A percentile compares a stretch with the other conserved stretches of the same genome.
Evolutionary conservation across 768 basidiomycete genomes (phyloP).

Genomic region (Tubosaeta sp.): DNA sequence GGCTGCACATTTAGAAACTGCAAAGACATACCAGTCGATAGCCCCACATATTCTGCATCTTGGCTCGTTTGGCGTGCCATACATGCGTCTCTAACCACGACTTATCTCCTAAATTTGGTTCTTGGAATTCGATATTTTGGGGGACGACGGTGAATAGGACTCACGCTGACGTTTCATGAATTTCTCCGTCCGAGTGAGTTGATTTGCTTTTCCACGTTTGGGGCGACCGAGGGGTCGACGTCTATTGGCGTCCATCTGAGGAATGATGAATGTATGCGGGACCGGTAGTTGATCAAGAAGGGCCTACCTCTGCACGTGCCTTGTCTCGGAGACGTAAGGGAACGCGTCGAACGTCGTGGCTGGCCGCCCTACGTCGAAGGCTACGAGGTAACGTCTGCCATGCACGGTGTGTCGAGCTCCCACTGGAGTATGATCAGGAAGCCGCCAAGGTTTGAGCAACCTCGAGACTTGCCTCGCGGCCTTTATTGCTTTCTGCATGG

Average conservation of each 20-base stretch:
- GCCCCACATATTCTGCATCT: conserved; percentile 92
- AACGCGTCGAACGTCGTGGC: conserved; percentile 89
- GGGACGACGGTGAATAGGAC: conserved; percentile 3
- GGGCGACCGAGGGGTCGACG: conserved; percentile 43
- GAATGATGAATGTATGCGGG: conserved; percentile 28
- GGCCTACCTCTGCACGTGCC: conserved; percentile 73
- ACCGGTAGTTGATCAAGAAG: neutral
- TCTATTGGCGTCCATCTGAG: conserved; percentile 51
- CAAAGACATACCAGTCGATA: conserved; percentile 64
- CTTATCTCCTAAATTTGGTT: conserved; percentile 59
- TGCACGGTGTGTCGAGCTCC: conserved; percentile 68
- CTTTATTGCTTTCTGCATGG: conserved; percentile 87
- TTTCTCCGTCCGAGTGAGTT: conserved; percentile 51
- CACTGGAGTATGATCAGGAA: conserved; percentile 36
- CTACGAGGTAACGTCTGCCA: conserved; percentile 95
- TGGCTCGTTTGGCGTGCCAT: conserved; percentile 97
- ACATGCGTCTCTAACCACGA: conserved; percentile 94
- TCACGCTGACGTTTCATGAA: conserved; percentile 74
- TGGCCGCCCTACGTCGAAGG: conserved; percentile 87
- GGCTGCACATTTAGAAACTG: too few species aligned
- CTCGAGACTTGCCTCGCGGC: conserved; percentile 51
- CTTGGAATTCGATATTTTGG: neutral
- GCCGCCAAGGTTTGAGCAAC: accelerated
- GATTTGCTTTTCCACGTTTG: conserved; percentile 60
- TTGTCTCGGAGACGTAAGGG: conserved; percentile 79